Evolutionary conservation across 768 basidiomycete genomes (phyloP).

Genomic region (Boletus pseudopeckii): DNA sequence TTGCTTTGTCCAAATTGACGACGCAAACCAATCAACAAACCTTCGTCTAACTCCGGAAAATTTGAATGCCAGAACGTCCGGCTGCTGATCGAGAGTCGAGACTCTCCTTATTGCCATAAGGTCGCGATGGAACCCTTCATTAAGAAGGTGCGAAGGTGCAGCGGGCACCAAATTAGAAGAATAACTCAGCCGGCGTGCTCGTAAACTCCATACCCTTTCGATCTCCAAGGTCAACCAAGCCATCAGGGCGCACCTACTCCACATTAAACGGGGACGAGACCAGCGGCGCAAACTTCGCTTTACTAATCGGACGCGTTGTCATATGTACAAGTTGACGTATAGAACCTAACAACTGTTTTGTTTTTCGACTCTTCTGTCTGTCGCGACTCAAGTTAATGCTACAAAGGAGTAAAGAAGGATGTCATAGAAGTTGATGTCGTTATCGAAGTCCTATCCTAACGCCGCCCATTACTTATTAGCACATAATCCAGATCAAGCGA

Average conservation of each 20-base stretch:
- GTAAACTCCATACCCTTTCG: slow-evolving; percentile 84
- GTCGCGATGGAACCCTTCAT: slow-evolving; percentile 10
- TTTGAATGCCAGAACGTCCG: background rate
- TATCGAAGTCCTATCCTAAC: slow-evolving; percentile 94
- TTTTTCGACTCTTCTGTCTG: background rate
- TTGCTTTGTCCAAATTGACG: background rate
- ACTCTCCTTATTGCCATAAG: background rate
- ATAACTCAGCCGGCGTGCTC: background rate
- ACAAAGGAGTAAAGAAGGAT: slow-evolving; percentile 10
- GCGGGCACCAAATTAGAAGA: slow-evolving; percentile 6
- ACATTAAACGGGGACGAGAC: slow-evolving; percentile 93
- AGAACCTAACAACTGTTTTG: background rate
- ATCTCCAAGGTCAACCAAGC: slow-evolving; percentile 68
- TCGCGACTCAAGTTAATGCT: background rate
- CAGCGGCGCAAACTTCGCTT: slow-evolving; percentile 88
- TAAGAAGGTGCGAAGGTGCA: slow-evolving; percentile 15
- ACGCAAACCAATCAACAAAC: background rate
- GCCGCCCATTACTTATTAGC: slow-evolving; percentile 52
- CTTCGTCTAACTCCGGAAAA: background rate
- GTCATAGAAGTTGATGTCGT: slow-evolving; percentile 91
- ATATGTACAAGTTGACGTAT: slow-evolving; percentile 44
- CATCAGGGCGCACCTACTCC: slow-evolving; percentile 95
- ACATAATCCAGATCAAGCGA: slow-evolving; percentile 97
- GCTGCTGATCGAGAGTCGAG: slow-evolving; percentile 1
- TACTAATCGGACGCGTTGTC: slow-evolving; percentile 88